phyloP scores from a whole-genome alignment of 441 rosid species.

The Bocquillonia castaneifolia region DNA sequence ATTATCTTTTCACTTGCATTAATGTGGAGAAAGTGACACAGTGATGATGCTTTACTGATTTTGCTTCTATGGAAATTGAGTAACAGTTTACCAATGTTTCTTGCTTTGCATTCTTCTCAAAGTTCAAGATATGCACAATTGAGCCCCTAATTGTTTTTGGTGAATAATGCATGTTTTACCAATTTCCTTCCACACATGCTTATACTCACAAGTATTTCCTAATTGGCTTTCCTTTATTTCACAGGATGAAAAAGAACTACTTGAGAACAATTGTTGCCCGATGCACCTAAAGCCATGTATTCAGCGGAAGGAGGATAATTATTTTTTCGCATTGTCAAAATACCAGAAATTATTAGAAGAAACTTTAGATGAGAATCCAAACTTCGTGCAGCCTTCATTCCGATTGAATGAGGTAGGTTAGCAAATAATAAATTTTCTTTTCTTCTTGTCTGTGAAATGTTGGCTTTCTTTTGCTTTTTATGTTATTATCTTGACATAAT shows the following conservation, averaged over 20 bases:
- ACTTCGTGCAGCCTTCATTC: slow-evolving; percentile 85
- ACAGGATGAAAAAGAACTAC: slow-evolving; percentile 91
- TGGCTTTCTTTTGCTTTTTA: background rate
- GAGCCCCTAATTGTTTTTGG: background rate
- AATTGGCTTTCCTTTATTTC: slow-evolving; percentile 20
- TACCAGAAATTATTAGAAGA: slow-evolving; percentile 82
- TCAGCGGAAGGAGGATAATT: slow-evolving; percentile 80
- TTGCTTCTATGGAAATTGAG: background rate
- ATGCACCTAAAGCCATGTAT: slow-evolving; percentile 78
- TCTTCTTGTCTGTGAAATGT: background rate
- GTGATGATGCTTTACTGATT: background rate
- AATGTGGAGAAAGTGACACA: background rate
- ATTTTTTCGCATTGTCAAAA: slow-evolving; percentile 85
- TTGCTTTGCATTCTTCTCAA: background rate
- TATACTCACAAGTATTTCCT: background rate
- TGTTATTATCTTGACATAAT: background rate
- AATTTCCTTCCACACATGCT: background rate
- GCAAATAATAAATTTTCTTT: slow-evolving; percentile 9
- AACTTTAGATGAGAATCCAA: slow-evolving; percentile 52
- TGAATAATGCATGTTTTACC: background rate
- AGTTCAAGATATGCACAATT: background rate
- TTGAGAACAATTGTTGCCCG: slow-evolving; percentile 72
- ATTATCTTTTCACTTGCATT: background rate
- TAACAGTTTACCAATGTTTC: background rate
- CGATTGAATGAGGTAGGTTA: slow-evolving; percentile 94